Base-by-base conservation (phyloP, 768 basidiomycete species). In the Leccinum longicurvipes region DNA sequence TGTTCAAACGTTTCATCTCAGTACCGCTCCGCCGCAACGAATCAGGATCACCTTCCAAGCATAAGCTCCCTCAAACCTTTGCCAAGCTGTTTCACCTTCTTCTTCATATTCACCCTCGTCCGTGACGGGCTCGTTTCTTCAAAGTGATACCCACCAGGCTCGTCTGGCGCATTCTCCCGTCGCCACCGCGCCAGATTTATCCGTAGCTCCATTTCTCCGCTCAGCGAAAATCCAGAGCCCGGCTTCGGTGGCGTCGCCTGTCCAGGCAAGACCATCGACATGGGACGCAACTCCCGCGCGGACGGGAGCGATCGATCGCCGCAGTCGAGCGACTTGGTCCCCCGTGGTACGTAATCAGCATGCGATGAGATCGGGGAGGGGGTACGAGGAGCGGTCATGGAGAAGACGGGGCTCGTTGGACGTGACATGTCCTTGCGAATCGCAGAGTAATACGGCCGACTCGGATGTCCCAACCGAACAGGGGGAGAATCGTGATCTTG, bases 141-240 rank as follows among this genome's bases (percentile, higher is more conserved):
- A 60, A 73, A 73, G 10, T 59, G 66, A 51, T 70, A 73, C 11
- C 58, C 64, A 31, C 71, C 67, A 1, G 71, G 70, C 44, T 67
- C 64, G 51, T 68, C 60, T 2, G 66, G 69, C 23, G 67, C 66
- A 41, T 73, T 56, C 46, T 70, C 68, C 46, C 51, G 64, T 51
- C 67, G 63, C 63, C 73, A 69, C 57, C 67, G 67, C 9, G 82
- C 82, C 32, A 83, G 66, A 1, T 79, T 77, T 80, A 83, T 83
- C 60, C 77, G 73, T 68, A 83, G 58, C 64, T 84, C 83, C 52
- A 79, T 81, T 68, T 84, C 81, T 11, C 83, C 83, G 51, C 82
- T 84, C 60, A 84, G 71, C 53, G 83, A 84, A 64, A 75, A 83
- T 14, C 82, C 82, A 14, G 68, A 64, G 32, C 61, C 25, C 4